phyloP scores from a whole-genome alignment of 1,284 basidiomycete species.

The Trichosporon sp. region DNA sequence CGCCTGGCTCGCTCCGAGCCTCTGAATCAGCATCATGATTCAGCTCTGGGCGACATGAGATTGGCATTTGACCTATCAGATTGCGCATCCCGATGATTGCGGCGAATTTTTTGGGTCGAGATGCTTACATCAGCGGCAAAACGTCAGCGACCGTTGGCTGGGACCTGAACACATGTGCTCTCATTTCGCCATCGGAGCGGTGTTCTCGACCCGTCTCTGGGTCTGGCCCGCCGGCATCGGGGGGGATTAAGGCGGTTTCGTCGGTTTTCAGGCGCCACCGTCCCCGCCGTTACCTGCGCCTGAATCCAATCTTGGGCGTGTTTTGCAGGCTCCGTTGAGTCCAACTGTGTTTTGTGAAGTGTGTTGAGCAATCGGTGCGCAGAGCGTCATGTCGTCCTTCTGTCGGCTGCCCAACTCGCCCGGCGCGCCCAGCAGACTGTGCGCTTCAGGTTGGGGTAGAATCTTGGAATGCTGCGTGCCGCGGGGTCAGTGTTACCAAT shows the following conservation, averaged over 20 bases:
- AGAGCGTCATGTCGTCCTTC: background rate
- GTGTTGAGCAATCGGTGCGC: background rate
- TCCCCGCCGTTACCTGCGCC: background rate
- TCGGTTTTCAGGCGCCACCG: background rate
- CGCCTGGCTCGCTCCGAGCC: background rate
- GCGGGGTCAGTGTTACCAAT: background rate
- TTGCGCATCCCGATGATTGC: background rate
- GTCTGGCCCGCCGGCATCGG: background rate
- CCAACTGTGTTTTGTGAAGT: background rate
- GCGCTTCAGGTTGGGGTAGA: too few species aligned
- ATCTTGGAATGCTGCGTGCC: background rate
- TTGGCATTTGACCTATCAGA: background rate
- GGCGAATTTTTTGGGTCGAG: background rate
- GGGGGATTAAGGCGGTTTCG: background rate
- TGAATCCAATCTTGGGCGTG: background rate
- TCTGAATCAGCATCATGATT: constrained; percentile 4
- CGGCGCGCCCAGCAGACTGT: background rate
- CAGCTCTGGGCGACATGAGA: background rate
- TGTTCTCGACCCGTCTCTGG: background rate
- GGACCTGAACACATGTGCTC: background rate
- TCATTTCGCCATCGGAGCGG: constrained; percentile 8
- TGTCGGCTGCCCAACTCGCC: background rate
- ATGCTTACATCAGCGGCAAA: background rate
- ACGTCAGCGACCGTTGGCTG: background rate
- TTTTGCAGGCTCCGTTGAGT: background rate